phyloP scores from a whole-genome alignment of 768 basidiomycete genomes.

The Daedaleopsis nitida region DNA sequence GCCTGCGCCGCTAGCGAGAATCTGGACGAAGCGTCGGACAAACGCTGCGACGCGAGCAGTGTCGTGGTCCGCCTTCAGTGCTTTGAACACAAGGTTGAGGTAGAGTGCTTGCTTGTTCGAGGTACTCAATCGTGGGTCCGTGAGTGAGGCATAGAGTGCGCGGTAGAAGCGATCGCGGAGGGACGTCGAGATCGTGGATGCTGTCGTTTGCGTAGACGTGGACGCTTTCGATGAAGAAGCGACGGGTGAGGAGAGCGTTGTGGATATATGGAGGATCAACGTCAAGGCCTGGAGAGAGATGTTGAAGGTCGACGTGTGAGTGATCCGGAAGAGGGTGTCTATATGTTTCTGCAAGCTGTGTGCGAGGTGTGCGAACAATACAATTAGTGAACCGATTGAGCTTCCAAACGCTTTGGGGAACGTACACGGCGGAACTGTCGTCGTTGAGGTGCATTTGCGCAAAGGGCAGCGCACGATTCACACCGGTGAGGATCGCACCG shows the following conservation, averaged over 20 bases:
- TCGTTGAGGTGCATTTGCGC: conserved; percentile 72
- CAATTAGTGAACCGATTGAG: not conserved
- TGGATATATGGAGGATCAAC: conserved; percentile 82
- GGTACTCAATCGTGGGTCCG: conserved; percentile 75
- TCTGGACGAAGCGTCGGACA: conserved; percentile 80
- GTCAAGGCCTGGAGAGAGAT: conserved; percentile 91
- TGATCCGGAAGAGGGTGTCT: conserved; percentile 92
- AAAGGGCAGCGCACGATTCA: conserved; percentile 94
- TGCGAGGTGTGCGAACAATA: not conserved
- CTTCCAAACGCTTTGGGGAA: conserved; percentile 6
- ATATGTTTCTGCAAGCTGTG: conserved; percentile 83
- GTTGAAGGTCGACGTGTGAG: conserved; percentile 95
- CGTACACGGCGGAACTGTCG: conserved; percentile 55
- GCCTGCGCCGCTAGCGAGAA: conserved; percentile 58
- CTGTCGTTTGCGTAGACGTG: conserved; percentile 37
- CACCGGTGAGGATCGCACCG: conserved; percentile 89
- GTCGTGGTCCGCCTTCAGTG: conserved; percentile 69
- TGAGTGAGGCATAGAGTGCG: conserved; percentile 86
- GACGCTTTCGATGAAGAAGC: conserved; percentile 7
- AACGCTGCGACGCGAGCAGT: conserved; percentile 74
- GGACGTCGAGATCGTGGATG: conserved; percentile 47
- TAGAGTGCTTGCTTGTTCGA: conserved; percentile 98
- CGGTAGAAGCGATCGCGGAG: conserved; percentile 74
- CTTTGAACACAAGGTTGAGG: conserved; percentile 90
- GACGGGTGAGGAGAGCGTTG: conserved; percentile 42